These are phyloP conservation scores for Pseudotulostoma volvatum DNA, from an alignment of 495 filamentous ascomycete genomes.

Conservation along the genomic window DNA sequence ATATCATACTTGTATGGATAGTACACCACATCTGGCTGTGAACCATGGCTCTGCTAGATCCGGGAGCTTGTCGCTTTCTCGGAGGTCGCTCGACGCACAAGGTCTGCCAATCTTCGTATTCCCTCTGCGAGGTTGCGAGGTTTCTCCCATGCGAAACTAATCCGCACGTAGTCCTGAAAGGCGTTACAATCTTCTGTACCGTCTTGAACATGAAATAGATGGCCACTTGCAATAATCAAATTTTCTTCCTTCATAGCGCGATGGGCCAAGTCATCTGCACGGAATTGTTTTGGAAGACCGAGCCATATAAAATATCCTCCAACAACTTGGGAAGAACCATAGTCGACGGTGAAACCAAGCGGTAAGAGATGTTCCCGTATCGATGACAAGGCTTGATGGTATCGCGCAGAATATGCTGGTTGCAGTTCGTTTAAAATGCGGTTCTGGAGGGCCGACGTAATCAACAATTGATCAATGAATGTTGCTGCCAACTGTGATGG, in stretches of 20 bases:
- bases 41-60: no score
- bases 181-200: constrained; percentile 16
- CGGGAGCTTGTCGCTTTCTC: no score
- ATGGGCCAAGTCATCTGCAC: constrained; percentile 37
- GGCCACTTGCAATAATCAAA: constrained; percentile 45
- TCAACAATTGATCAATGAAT: constrained; percentile 43
- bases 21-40: no score
- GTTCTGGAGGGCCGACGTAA: constrained; percentile 28
- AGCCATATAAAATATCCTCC: constrained; percentile 82
- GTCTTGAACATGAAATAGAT: constrained; percentile 51
- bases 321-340: constrained; percentile 14
- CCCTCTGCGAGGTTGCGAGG: constrained; percentile 52
- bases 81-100: constrained; percentile 9
- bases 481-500: constrained; percentile 56
- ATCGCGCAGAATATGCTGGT: constrained; percentile 40
- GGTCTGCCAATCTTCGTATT: constrained; percentile 39
- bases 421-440: constrained; percentile 34
- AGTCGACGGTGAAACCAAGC: constrained; percentile 37
- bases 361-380: constrained; percentile 40
- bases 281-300: constrained; percentile 35
- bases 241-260: constrained; percentile 38
- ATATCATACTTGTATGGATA: no score
- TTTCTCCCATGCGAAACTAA: constrained; percentile 66
- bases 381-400: constrained; percentile 33
- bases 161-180: constrained; percentile 40